Base-by-base conservation (phyloP, 73 alveolate species). In the Halteria grandinella region DNA sequence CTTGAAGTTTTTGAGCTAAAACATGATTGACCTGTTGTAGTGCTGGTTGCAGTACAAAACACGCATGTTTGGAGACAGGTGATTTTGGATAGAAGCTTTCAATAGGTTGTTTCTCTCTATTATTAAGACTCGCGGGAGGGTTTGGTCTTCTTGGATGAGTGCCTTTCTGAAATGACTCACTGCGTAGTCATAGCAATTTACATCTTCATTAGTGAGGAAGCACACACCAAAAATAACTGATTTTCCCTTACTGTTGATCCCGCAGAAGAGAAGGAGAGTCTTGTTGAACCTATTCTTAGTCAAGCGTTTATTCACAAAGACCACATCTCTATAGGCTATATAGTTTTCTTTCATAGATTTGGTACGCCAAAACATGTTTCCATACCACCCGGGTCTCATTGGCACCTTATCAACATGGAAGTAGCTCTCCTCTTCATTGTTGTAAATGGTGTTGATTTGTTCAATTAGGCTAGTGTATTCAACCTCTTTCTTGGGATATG, bases 281-380 rank as follows among this genome's bases (percentile, higher is more conserved):
- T 36, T 48, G 64, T 20, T 37, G 64, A 73, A 73, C 32, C 86
- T 11, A 27, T 75, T 73, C 25, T 55, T 60, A 14, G 43, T 55
- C 45, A 73, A 32, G 18, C 86, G 23, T 20, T 60, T 32, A 36
- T 73, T 59, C 21, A 73, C 28, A 60, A 52, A 73, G 0, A 73
- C 71, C 8, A 73, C 20, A 41, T 73, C 86, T 73, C 86, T 53
- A 23, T 34, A 73, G 11, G 75, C 29, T 50, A 37, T 52, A 50
- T 54, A 73, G 25, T 25, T 55, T 34, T 73, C 71, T 6, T 39
- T 51, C 86, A 73, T 73, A 3, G 60, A 28, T 32, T 53, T 44
- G 27, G 70, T 55, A 18, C 41, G 17, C 10, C 28, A 55, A 31
- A 55, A 43, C 36, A 36, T 0, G 36, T 54, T 52, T 3, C 8